Evolutionary conservation across 1,139 yeast species (phyloP).

Genomic region (Ogataea hybrid): DNA sequence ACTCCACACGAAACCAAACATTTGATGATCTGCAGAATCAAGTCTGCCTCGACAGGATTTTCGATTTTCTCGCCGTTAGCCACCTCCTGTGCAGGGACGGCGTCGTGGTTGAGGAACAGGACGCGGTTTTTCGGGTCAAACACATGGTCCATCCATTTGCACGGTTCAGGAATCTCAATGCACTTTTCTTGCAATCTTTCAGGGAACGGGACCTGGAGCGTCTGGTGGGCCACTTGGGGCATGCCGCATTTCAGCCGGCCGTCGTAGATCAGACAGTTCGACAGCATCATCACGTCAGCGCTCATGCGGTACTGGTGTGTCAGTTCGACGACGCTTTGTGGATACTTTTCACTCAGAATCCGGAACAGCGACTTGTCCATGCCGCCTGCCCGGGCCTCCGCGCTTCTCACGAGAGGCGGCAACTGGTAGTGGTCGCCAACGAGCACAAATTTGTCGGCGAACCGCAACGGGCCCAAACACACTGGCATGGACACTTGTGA

Average conservation of each 20-base stretch:
- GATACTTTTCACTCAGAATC: constrained; percentile 66
- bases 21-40: constrained; percentile 62
- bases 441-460: constrained; percentile 73
- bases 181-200: constrained; percentile 23
- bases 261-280: constrained; percentile 76
- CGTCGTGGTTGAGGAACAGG: constrained; percentile 76
- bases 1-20: constrained; percentile 64
- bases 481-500: constrained; percentile 92
- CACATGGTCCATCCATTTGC: constrained; percentile 45
- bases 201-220: constrained; percentile 45
- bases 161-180: constrained; percentile 16
- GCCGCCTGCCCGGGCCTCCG: constrained; percentile 56
- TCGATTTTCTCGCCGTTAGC: constrained; percentile 63
- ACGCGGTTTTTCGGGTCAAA: constrained; percentile 57
- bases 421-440: constrained; percentile 96
- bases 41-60: constrained; percentile 67
- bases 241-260: constrained; percentile 78
- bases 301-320: constrained; percentile 93
- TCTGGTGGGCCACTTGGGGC: constrained; percentile 56
- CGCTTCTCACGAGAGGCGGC: constrained; percentile 76
- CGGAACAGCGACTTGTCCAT: constrained; percentile 78
- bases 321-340: constrained; percentile 68
- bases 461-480: constrained; percentile 81
- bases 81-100: constrained; percentile 57
- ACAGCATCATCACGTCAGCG: constrained; percentile 77